A percentile compares a stretch with the other conserved stretches of the same genome.
Evolutionary conservation across 495 filamentous ascomycete species (phyloP).

Genomic region (Penicillium soppii): DNA sequence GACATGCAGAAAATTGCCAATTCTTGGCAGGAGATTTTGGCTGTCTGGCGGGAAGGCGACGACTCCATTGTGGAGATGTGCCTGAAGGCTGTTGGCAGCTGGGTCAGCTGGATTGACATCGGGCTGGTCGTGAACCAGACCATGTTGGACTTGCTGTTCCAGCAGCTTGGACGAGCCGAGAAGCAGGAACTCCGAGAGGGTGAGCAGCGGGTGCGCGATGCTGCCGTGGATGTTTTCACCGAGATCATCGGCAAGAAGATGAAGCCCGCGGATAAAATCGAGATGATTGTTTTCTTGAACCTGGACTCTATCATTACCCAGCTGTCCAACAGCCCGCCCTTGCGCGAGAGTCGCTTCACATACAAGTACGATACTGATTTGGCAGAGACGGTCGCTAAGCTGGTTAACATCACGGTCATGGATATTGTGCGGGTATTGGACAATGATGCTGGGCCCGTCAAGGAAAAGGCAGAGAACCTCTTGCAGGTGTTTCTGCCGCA

Average conservation of each 20-base stretch:
- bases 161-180: conserved; percentile 64
- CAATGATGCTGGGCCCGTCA: conserved; percentile 52
- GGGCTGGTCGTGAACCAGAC: conserved; percentile 84
- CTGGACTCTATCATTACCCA: conserved; percentile 77
- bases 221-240: conserved; percentile 88
- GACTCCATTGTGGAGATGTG: conserved; percentile 78
- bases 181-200: conserved; percentile 47
- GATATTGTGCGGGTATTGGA: conserved; percentile 83
- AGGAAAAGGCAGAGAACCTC: conserved; percentile 66
- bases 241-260: conserved; percentile 98
- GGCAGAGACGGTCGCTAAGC: conserved; percentile 88
- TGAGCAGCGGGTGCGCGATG: conserved; percentile 76
- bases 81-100: conserved; percentile 83
- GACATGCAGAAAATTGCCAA: conserved; percentile 82
- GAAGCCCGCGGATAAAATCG: conserved; percentile 86
- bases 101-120: conserved; percentile 99
- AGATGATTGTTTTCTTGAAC: conserved; percentile 89
- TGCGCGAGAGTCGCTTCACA: conserved; percentile 74
- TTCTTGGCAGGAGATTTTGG: conserved; percentile 90
- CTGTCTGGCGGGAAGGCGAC: conserved; percentile 72
- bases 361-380: conserved; percentile 89
- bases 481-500: conserved; percentile 80
- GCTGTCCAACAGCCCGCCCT: conserved; percentile 73
- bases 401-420: conserved; percentile 85
- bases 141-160: conserved; percentile 79